These are phyloP conservation scores for Boeremia exigua DNA, from an alignment of 2,329 filamentous ascomycete species.

Conservation along the genomic window DNA sequence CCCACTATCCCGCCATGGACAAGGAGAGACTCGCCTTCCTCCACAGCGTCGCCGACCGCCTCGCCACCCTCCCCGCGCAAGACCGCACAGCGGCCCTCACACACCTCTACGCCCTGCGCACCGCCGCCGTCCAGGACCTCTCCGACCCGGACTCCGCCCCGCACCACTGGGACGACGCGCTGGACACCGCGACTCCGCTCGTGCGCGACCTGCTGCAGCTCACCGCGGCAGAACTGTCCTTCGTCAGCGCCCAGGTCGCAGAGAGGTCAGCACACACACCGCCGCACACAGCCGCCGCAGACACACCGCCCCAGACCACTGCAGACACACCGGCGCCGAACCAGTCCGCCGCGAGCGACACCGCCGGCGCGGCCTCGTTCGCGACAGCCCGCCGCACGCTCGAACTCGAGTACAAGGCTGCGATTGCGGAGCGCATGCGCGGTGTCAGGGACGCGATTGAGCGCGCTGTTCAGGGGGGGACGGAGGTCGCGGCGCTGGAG, in stretches of 20 bases:
- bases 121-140: slow-evolving; percentile 12
- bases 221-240: slow-evolving; percentile 2
- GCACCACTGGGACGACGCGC: slow-evolving; percentile 2
- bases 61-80: background rate
- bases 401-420: slow-evolving; percentile 5
- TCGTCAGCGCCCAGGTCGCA: background rate
- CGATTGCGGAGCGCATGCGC: slow-evolving; percentile 4
- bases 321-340: too few species aligned
- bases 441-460: slow-evolving; percentile 11
- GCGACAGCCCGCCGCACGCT: background rate
- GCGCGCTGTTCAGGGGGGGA: background rate
- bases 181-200: background rate
- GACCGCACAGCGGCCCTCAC: slow-evolving; percentile 8
- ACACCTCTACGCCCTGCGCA: slow-evolving; percentile 13
- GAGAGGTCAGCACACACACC: background rate
- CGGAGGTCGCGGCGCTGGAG: slow-evolving; percentile 5
- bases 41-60: slow-evolving; percentile 2
- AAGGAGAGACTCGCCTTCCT: background rate
- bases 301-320: too few species aligned
- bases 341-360: too few species aligned
- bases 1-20: background rate
- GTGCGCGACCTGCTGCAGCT: slow-evolving; percentile 7
- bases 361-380: too few species aligned
- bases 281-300: too few species aligned
- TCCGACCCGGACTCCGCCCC: background rate